phyloP scores from a whole-genome alignment of 2,329 filamentous ascomycete genomes.

The Metarhizium brunneum region DNA sequence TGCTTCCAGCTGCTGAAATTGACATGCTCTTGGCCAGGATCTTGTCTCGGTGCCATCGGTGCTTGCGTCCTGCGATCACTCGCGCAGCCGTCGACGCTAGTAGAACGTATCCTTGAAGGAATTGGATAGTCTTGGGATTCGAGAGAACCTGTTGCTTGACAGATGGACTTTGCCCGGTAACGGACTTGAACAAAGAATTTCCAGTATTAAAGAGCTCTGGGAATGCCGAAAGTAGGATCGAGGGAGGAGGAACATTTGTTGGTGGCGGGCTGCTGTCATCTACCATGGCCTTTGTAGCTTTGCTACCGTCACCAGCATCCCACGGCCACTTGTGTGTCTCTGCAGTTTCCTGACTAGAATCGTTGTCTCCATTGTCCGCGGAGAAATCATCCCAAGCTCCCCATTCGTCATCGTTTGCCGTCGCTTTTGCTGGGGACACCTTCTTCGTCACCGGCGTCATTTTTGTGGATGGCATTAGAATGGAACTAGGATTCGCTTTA shows the following conservation, averaged over 20 bases:
- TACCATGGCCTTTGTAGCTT: constrained; percentile 12
- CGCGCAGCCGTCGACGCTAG: constrained; percentile 63
- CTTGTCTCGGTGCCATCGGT: constrained; percentile 85
- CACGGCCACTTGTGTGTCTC: constrained; percentile 37
- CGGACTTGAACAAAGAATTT: constrained; percentile 56
- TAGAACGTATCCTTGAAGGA: constrained; percentile 54
- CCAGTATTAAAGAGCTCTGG: constrained; percentile 60
- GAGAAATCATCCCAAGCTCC: constrained; percentile 40
- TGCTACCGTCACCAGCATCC: constrained; percentile 30
- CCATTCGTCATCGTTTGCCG: constrained; percentile 36
- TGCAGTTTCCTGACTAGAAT: constrained; percentile 11
- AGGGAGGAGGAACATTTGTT: constrained; percentile 82
- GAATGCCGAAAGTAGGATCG: constrained; percentile 70
- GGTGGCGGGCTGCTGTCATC: constrained; percentile 48
- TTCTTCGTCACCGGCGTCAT: constrained; percentile 4
- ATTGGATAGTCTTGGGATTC: constrained; percentile 51
- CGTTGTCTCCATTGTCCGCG: constrained; percentile 6
- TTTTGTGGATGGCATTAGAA: background rate
- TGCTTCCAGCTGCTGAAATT: constrained; percentile 67
- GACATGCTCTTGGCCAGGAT: constrained; percentile 80
- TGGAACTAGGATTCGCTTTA: background rate
- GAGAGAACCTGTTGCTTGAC: constrained; percentile 55
- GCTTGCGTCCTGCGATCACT: constrained; percentile 73
- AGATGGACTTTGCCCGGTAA: constrained; percentile 47
- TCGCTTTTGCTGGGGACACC: constrained; percentile 1